These are phyloP conservation scores for Fraxinus excelsior DNA, from an alignment of 257 asterid species.

Conservation along the genomic window DNA sequence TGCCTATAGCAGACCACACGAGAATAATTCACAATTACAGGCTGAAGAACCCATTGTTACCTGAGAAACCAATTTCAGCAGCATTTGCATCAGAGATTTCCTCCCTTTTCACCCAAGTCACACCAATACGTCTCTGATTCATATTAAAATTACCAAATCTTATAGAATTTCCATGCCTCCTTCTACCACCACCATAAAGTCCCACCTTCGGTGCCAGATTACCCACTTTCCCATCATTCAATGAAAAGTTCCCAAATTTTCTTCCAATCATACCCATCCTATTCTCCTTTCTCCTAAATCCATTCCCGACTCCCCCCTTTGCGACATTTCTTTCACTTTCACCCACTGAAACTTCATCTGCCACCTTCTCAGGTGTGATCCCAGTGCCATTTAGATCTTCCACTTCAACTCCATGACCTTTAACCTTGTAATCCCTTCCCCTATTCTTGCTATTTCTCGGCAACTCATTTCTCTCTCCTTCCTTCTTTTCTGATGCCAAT, in stretches of 20 bases:
- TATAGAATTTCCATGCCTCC: slow-evolving; percentile 23
- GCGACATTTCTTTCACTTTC: slow-evolving; percentile 22
- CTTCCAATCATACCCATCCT: slow-evolving; percentile 17
- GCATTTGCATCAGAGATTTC: slow-evolving; percentile 29
- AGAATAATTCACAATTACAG: background rate
- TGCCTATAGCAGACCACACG: slow-evolving; percentile 4
- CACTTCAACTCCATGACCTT: slow-evolving; percentile 22
- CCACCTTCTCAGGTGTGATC: slow-evolving; percentile 21
- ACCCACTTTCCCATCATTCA: slow-evolving; percentile 9
- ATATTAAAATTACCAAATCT: slow-evolving; percentile 6
- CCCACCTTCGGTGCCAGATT: slow-evolving; percentile 13
- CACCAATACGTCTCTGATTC: slow-evolving; percentile 20
- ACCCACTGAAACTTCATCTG: slow-evolving; percentile 17
- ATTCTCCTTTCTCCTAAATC: slow-evolving; percentile 18
- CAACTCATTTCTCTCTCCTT: background rate
- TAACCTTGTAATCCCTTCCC: background rate
- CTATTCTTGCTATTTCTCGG: background rate
- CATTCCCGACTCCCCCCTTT: slow-evolving; percentile 20
- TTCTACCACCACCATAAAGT: slow-evolving; percentile 11
- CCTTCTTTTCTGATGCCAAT: slow-evolving; percentile 16
- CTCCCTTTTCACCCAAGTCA: slow-evolving; percentile 58
- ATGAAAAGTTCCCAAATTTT: slow-evolving; percentile 9
- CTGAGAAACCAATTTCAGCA: slow-evolving; percentile 34
- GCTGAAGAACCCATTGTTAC: slow-evolving; percentile 26
- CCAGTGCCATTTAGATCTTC: slow-evolving; percentile 16